A percentile compares a stretch with the other conserved stretches of the same genome.
These are phyloP conservation scores for Suillus paluster DNA, from an alignment of 768 basidiomycete species.

Conservation along the genomic window DNA sequence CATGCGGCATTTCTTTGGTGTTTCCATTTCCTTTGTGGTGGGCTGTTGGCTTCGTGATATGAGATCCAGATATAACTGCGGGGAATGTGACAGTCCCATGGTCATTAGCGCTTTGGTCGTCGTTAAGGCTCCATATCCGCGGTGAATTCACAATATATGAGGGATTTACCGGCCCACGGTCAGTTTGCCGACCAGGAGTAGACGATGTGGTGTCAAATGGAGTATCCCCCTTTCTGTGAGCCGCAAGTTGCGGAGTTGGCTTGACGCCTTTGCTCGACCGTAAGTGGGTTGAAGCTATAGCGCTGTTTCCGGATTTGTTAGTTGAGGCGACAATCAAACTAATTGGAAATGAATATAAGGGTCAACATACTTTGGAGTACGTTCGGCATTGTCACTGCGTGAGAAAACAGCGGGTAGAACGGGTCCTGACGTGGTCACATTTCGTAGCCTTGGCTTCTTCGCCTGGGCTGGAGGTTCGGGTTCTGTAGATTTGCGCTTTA, in stretches of 20 bases:
- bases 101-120: not conserved
- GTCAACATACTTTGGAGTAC: slow-evolving; percentile 13
- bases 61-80: not conserved
- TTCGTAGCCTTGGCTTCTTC: slow-evolving; percentile 3
- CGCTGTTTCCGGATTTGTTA: not conserved
- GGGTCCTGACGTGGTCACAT: slow-evolving; percentile 1
- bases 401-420: not conserved
- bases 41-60: not conserved
- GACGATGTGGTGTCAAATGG: not conserved
- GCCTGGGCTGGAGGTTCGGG: not conserved
- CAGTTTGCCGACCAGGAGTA: not conserved
- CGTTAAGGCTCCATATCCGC: not conserved
- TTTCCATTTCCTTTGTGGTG: not conserved
- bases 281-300: not conserved
- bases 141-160: not conserved
- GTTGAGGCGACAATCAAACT: not conserved
- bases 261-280: not conserved
- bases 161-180: not conserved
- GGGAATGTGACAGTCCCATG: too few relatives aligned
- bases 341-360: slow-evolving; percentile 1
- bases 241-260: not conserved
- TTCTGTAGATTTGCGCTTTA: slow-evolving; percentile 9
- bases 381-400: slow-evolving; percentile 8
- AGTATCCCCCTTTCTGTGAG: not conserved
- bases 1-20: not conserved